Conservation (phyloP, 2,329 filamentous ascomycete genomes). For the Hymenoscyphus fraxineus region DNA sequence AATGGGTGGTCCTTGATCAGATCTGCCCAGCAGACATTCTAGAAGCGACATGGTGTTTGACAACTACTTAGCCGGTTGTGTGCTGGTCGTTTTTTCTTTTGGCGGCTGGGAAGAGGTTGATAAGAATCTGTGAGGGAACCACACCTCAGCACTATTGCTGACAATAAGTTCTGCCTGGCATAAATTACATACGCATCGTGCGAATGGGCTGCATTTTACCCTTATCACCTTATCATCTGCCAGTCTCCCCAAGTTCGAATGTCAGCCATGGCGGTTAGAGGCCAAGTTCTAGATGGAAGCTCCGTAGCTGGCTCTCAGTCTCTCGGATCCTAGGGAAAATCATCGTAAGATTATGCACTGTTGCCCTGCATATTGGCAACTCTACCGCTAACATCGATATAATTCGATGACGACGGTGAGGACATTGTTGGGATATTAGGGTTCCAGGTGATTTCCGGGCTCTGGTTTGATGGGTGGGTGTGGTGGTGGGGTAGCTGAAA, state of each 20-base stretch:
- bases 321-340: background rate
- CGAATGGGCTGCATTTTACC: background rate
- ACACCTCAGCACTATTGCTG: background rate
- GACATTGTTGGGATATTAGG: background rate
- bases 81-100: background rate
- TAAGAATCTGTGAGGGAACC: background rate
- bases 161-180: background rate
- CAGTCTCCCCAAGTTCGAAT: background rate
- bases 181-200: background rate
- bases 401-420: background rate
- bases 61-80: background rate
- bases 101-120: slow-evolving; percentile 1
- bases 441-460: background rate
- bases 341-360: background rate
- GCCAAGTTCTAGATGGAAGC: background rate
- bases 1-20: background rate
- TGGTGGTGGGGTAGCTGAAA: background rate
- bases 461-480: background rate
- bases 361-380: background rate
- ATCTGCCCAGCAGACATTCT: background rate
- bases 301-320: background rate
- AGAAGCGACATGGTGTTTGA: slow-evolving; percentile 1
- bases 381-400: background rate
- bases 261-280: background rate
- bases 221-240: slow-evolving; percentile 2